These are phyloP conservation scores for Esteya vermicola DNA, from an alignment of 2,329 filamentous ascomycete species.

Conservation along the genomic window DNA sequence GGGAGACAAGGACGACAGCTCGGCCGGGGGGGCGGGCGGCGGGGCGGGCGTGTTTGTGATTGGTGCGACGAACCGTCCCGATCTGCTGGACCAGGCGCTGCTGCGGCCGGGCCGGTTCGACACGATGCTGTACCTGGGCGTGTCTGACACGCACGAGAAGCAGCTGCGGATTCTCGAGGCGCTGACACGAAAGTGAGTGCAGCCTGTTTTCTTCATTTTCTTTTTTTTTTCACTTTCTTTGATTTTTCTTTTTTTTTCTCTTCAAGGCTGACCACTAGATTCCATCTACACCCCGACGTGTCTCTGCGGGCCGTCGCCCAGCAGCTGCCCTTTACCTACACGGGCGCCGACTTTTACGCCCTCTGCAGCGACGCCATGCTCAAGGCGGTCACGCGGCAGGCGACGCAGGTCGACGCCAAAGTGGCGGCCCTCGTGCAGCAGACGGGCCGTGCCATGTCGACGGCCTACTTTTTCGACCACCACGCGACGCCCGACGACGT, in stretches of 20 bases:
- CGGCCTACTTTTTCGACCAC: constrained; percentile 94
- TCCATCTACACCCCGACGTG: constrained; percentile 66
- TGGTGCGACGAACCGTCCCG: constrained; percentile 87
- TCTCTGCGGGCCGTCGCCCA: constrained; percentile 63
- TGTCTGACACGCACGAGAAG: constrained; percentile 93
- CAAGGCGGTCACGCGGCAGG: constrained; percentile 89
- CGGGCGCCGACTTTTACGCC: constrained; percentile 92
- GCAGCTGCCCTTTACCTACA: constrained; percentile 84
- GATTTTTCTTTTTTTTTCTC: background rate
- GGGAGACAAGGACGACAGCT: background rate
- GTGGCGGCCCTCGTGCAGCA: constrained; percentile 47
- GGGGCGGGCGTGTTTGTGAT: constrained; percentile 95
- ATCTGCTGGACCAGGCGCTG: constrained; percentile 80
- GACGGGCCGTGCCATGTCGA: constrained; percentile 44
- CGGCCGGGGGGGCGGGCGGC: constrained; percentile 44
- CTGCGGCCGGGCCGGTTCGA: constrained; percentile 86
- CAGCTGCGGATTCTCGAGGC: constrained; percentile 90
- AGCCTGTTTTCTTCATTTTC: background rate
- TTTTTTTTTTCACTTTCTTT: too few relatives aligned
- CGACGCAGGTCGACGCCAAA: constrained; percentile 68
- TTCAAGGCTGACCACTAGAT: constrained; percentile 42
- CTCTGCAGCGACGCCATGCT: constrained; percentile 97
- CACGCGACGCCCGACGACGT: constrained; percentile 70
- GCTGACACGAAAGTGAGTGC: constrained; percentile 77
- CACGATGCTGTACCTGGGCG: constrained; percentile 95